These are phyloP conservation scores for Chrysosporium keratinophilum DNA, from an alignment of 2,329 filamentous ascomycete genomes.

Conservation along the genomic window DNA sequence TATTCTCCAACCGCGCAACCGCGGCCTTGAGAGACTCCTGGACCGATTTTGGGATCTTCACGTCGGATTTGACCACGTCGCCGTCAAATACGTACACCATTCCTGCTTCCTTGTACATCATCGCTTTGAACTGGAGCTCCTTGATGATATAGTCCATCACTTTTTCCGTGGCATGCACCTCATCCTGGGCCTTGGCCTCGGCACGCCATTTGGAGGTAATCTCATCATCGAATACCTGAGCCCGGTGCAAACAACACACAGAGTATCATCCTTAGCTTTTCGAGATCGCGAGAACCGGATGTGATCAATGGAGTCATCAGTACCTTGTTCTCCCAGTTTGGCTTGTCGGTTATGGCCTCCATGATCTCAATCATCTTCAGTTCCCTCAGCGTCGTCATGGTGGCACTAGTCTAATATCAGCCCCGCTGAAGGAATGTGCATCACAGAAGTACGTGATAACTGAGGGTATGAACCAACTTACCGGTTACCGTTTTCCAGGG, in stretches of 20 bases:
- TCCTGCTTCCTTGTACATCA: constrained; percentile 29
- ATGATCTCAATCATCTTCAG: constrained; percentile 35
- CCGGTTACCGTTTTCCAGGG: too few species aligned
- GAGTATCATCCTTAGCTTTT: background rate
- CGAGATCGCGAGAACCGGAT: background rate
- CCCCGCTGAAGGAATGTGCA: background rate
- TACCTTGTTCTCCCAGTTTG: constrained; percentile 35
- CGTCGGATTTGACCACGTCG: constrained; percentile 46
- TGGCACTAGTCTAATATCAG: background rate
- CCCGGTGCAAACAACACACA: background rate
- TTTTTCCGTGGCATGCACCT: constrained; percentile 23
- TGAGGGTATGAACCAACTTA: too few species aligned
- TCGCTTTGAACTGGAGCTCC: constrained; percentile 44
- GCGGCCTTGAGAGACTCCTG: constrained; percentile 37
- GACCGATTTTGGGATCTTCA: constrained; percentile 33
- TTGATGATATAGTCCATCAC: constrained; percentile 35
- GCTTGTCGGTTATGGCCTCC: constrained; percentile 36
- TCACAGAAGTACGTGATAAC: background rate
- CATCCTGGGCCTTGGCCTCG: constrained; percentile 20
- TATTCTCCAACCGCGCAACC: constrained; percentile 43
- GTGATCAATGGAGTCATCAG: background rate
- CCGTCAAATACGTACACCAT: constrained; percentile 39
- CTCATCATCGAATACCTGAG: constrained; percentile 27
- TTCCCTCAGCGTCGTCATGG: constrained; percentile 27
- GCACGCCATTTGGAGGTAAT: constrained; percentile 29